Percentiles rank a stretch among this genome's conserved stretches.
Conservation (phyloP, 2,329 filamentous ascomycete species). For the Fusarium nelsonii region DNA sequence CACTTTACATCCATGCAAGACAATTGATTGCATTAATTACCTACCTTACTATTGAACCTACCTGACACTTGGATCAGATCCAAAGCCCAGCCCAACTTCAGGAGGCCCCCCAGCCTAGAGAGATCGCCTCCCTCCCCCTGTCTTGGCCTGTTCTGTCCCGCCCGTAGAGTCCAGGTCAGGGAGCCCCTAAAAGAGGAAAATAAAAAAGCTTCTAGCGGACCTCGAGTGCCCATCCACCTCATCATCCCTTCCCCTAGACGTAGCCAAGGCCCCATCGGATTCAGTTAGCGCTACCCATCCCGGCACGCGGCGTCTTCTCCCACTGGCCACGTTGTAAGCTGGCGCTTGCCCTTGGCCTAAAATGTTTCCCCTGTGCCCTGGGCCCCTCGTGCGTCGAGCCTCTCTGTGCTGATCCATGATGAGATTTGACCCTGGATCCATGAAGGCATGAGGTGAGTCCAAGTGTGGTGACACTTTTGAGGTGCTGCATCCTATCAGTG, state of each 20-base stretch:
- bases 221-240: constrained; percentile 8
- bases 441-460: constrained; percentile 9
- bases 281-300: constrained; percentile 39
- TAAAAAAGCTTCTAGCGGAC: constrained; percentile 41
- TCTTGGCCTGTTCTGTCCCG: constrained; percentile 15
- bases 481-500: constrained; percentile 27
- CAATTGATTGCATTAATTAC: not conserved
- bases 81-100: not conserved
- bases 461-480: constrained; percentile 10
- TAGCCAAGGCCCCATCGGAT: constrained; percentile 6
- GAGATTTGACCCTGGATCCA: constrained; percentile 38
- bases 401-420: constrained; percentile 31
- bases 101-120: constrained; percentile 16
- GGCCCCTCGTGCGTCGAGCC: constrained; percentile 35
- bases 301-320: constrained; percentile 43
- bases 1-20: constrained; percentile 1
- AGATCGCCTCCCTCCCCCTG: constrained; percentile 34
- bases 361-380: constrained; percentile 22
- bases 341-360: constrained; percentile 28
- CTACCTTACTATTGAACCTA: not conserved
- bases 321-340: constrained; percentile 43
- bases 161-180: constrained; percentile 2
- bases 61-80: not conserved
- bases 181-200: constrained; percentile 25
- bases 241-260: constrained; percentile 26